These are phyloP conservation scores for Astraeus odoratus DNA, from an alignment of 768 basidiomycete genomes.

Conservation along the genomic window DNA sequence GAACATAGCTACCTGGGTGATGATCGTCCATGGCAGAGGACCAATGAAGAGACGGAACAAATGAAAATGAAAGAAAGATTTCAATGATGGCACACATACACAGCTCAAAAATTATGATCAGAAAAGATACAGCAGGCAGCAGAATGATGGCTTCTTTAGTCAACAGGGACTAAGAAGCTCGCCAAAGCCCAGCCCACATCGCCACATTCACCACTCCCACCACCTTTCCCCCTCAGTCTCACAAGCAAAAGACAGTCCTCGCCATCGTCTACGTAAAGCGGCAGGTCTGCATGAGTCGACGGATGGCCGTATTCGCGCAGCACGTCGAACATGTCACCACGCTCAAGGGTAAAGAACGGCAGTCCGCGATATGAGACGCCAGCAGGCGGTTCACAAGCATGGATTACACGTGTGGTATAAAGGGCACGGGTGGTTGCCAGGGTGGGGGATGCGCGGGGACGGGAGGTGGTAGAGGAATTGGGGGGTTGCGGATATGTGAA, in stretches of 20 bases:
- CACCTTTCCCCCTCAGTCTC: slow-evolving; percentile 34
- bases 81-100: too few species aligned
- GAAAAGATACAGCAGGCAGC: not conserved
- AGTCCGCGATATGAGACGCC: slow-evolving; percentile 63
- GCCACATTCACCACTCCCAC: slow-evolving; percentile 24
- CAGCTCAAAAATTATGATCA: not conserved
- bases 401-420: slow-evolving; percentile 63
- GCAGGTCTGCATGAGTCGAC: slow-evolving; percentile 62
- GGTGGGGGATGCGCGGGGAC: slow-evolving; percentile 17
- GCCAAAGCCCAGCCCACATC: slow-evolving; percentile 76
- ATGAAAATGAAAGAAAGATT: not conserved
- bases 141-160: slow-evolving; percentile 16
- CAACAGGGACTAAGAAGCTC: slow-evolving; percentile 67
- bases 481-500: slow-evolving; percentile 7
- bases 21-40: too few species aligned
- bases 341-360: slow-evolving; percentile 68
- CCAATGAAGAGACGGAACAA: not conserved
- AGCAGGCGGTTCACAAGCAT: slow-evolving; percentile 57
- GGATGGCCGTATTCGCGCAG: slow-evolving; percentile 77
- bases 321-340: slow-evolving; percentile 59
- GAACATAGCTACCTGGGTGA: too few species aligned
- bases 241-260: slow-evolving; percentile 74
- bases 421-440: slow-evolving; percentile 37
- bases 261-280: slow-evolving; percentile 70
- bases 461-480: slow-evolving; percentile 11